Conservation (phyloP, 495 filamentous ascomycete genomes). For the Penicillium bialowiezense region DNA sequence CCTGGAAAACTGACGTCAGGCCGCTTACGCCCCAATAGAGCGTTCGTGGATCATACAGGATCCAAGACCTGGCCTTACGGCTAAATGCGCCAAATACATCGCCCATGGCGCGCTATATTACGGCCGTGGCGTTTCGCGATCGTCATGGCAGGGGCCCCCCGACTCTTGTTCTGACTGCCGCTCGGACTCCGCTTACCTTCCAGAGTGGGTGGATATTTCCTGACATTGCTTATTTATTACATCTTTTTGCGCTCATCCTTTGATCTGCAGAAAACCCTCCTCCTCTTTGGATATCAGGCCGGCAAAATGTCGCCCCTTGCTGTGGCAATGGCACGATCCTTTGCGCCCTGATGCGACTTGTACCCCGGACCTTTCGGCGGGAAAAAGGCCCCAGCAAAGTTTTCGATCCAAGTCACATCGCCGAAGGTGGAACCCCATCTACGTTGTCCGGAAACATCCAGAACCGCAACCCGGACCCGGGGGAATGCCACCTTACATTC, state of each 20-base stretch:
- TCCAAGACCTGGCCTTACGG: conserved; percentile 4
- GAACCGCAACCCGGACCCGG: background rate
- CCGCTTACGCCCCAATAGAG: background rate
- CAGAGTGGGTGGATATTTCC: background rate
- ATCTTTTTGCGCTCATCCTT: conserved; percentile 8
- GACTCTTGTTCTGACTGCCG: conserved; percentile 20
- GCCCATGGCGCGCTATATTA: conserved; percentile 11
- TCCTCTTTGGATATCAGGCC: conserved; percentile 17
- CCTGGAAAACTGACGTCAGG: background rate
- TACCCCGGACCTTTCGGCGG: background rate
- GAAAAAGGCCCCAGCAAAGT: conserved; percentile 9
- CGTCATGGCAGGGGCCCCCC: conserved; percentile 17
- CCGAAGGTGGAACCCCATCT: conserved; percentile 8
- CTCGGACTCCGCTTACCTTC: conserved; percentile 16
- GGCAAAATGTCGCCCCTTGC: conserved; percentile 22
- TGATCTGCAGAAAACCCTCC: background rate
- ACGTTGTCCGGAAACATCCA: conserved; percentile 21
- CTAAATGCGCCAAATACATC: background rate
- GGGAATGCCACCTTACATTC: conserved; percentile 13
- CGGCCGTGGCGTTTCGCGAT: conserved; percentile 27
- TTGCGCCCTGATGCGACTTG: background rate
- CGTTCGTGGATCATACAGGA: background rate
- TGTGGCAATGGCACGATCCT: background rate
- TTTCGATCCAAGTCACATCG: conserved; percentile 12
- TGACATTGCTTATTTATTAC: conserved; percentile 1